Evolutionary conservation across 306 rosid species (phyloP).

Genomic region (Castanea mollissima): DNA sequence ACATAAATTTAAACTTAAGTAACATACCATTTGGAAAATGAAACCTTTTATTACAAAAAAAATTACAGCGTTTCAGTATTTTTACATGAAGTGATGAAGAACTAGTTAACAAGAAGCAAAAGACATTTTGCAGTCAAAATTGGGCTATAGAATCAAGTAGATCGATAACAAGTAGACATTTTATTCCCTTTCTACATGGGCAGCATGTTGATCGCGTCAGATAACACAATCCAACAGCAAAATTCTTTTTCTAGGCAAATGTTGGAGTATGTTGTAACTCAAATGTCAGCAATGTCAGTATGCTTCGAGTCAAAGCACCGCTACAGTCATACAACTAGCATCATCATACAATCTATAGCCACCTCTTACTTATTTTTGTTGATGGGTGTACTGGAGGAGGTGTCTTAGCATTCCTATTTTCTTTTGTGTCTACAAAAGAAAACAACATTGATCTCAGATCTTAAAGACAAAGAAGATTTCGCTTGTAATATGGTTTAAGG

Average conservation of each 20-base stretch:
- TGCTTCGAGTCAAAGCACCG: constrained; percentile 69
- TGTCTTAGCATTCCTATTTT: constrained; percentile 60
- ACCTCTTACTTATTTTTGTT: constrained; percentile 42
- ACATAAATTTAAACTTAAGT: too few relatives aligned
- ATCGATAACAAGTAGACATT: background rate
- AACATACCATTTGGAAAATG: background rate
- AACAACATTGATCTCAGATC: constrained; percentile 12
- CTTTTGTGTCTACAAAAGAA: constrained; percentile 49
- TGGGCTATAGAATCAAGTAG: too few relatives aligned
- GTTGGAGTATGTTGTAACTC: background rate
- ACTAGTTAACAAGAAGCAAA: background rate
- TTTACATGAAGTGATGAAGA: background rate
- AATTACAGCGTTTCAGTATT: background rate
- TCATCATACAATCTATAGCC: constrained; percentile 37
- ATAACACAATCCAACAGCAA: background rate
- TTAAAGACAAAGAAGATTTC: background rate
- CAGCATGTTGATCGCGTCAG: background rate
- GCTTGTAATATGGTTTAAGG: background rate
- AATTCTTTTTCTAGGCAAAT: background rate
- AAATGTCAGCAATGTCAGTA: constrained; percentile 24
- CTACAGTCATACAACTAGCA: background rate
- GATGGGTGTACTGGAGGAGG: constrained; percentile 67
- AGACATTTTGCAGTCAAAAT: too few relatives aligned
- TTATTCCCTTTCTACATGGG: background rate
- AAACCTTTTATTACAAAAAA: background rate